Percentiles rank a stretch among this genome's conserved stretches.
Conservation (phyloP, 257 asterid genomes). For the Verbascum thapsus region DNA sequence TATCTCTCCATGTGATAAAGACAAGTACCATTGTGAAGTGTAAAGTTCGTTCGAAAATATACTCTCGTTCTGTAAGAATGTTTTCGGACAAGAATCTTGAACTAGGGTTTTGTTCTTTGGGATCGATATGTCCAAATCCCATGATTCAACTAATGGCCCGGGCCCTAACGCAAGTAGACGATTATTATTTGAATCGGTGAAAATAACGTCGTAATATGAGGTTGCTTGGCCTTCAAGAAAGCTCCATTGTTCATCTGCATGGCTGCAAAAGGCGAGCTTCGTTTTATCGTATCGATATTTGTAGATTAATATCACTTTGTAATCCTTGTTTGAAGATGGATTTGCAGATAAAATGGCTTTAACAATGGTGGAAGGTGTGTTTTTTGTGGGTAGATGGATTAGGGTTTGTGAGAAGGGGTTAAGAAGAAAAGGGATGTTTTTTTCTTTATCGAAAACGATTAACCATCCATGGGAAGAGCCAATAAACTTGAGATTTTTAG, state of each 20-base stretch:
- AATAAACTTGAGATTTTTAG: not conserved
- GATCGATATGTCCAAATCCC: slow-evolving; percentile 23
- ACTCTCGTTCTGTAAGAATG: not conserved
- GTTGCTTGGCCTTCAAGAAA: not conserved
- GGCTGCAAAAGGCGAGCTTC: slow-evolving; percentile 20
- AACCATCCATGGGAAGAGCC: slow-evolving; percentile 34
- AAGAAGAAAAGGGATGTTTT: slow-evolving; percentile 18
- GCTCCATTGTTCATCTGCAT: slow-evolving; percentile 21
- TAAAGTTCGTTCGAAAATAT: slow-evolving; percentile 24
- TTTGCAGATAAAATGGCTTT: not conserved
- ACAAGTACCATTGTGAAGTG: slow-evolving; percentile 31
- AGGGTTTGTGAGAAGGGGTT: slow-evolving; percentile 15
- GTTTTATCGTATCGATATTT: fast-evolving
- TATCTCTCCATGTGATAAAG: slow-evolving; percentile 17
- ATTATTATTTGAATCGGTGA: not conserved
- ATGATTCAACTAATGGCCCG: slow-evolving; percentile 26
- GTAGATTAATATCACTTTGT: slow-evolving; percentile 2
- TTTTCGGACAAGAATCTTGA: slow-evolving; percentile 21
- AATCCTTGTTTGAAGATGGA: slow-evolving; percentile 5
- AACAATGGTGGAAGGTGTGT: not conserved
- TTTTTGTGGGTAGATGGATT: slow-evolving; percentile 18
- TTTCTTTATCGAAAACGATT: not conserved
- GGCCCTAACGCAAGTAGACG: slow-evolving; percentile 3
- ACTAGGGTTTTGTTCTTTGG: slow-evolving; percentile 8
- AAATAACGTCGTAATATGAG: slow-evolving; percentile 25